A percentile compares a stretch with the other conserved stretches of the same genome.
phyloP scores from a whole-genome alignment of 768 basidiomycete genomes.

The Brasilioporus rufonigricans region DNA sequence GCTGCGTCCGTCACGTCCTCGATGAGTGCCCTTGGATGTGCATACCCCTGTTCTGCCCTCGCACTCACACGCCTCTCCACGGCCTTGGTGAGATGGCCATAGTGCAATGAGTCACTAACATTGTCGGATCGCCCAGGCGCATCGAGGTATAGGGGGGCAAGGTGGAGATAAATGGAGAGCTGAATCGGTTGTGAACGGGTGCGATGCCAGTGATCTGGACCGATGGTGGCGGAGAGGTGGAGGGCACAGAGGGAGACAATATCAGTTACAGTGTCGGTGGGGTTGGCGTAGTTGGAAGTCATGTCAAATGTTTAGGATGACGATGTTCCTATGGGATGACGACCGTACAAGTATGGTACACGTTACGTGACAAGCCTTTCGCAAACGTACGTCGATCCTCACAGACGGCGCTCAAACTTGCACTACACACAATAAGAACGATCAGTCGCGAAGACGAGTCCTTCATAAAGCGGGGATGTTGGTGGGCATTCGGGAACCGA shows the following conservation, averaged over 20 bases:
- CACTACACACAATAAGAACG: too few relatives aligned
- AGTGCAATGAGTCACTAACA: constrained; percentile 59
- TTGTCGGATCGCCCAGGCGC: constrained; percentile 47
- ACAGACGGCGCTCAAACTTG: too few relatives aligned
- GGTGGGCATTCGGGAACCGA: too few relatives aligned
- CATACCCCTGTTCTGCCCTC: constrained; percentile 21
- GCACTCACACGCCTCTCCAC: constrained; percentile 31
- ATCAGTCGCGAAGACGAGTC: too few relatives aligned
- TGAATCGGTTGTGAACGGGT: constrained; percentile 48
- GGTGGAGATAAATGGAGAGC: constrained; percentile 45
- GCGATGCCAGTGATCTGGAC: constrained; percentile 52
- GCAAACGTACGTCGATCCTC: too few relatives aligned
- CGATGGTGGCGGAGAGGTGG: constrained; percentile 40
- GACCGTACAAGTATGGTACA: too few relatives aligned
- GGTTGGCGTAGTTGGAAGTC: background rate
- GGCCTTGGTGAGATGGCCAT: constrained; percentile 57
- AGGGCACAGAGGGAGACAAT: constrained; percentile 45
- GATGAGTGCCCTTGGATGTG: constrained; percentile 32
- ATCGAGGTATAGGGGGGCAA: constrained; percentile 41
- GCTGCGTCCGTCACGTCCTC: constrained; percentile 36
- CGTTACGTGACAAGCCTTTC: too few relatives aligned
- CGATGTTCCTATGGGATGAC: too few relatives aligned
- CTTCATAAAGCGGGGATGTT: too few relatives aligned
- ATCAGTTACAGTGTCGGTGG: constrained; percentile 38
- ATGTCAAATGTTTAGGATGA: background rate